These are phyloP conservation scores for Dendrobium huoshanense DNA, from an alignment of 106 monocot species.

Conservation along the genomic window DNA sequence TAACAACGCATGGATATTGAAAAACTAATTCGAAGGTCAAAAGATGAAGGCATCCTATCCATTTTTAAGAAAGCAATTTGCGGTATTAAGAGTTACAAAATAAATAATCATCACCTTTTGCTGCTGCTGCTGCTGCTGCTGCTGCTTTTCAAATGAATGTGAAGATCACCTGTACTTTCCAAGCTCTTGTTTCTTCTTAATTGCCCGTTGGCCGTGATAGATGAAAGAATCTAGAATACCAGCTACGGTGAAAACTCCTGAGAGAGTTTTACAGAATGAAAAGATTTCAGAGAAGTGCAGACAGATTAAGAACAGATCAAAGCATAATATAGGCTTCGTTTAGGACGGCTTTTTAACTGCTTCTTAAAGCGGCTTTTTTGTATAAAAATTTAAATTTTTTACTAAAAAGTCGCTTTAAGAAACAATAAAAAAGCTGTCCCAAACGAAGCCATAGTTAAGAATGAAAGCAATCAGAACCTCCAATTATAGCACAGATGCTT, in stretches of 20 bases:
- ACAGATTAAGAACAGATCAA: background rate
- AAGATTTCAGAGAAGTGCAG: background rate
- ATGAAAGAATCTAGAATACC: slow-evolving; percentile 83
- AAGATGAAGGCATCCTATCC: background rate
- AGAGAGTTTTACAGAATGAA: background rate
- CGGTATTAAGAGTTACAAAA: background rate
- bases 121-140: background rate
- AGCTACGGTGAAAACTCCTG: slow-evolving; percentile 86
- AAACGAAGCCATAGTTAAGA: background rate
- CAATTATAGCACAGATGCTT: slow-evolving; percentile 24
- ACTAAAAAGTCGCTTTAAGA: too few relatives aligned
- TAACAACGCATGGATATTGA: background rate
- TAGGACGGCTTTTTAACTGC: too few relatives aligned
- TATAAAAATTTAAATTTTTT: too few relatives aligned
- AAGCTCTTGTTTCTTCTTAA: slow-evolving; percentile 89
- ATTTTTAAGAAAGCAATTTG: background rate
- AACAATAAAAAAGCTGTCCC: too few relatives aligned
- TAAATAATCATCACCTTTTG: background rate
- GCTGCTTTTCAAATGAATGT: background rate
- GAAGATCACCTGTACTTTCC: slow-evolving; percentile 63
- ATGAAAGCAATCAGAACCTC: slow-evolving; percentile 7
- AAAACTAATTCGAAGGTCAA: background rate
- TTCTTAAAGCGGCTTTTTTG: too few relatives aligned
- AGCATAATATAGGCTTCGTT: background rate
- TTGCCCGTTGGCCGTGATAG: slow-evolving; percentile 82